Evolutionary conservation across 257 asterid species (phyloP).

Genomic region (Lantana camara): DNA sequence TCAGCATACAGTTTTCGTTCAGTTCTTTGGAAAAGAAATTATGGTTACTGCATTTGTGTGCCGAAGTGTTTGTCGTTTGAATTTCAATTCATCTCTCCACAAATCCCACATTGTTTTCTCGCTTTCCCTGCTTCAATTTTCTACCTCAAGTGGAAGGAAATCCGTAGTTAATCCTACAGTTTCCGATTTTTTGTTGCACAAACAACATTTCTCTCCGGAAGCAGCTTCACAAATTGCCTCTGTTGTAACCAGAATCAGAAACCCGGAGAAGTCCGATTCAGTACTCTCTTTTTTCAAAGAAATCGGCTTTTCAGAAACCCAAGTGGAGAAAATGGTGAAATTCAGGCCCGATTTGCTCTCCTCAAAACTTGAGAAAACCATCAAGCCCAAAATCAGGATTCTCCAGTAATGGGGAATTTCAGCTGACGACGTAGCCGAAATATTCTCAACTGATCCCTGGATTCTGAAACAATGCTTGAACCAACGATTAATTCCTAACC

Average conservation of each 20-base stretch:
- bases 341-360: constrained; percentile 21
- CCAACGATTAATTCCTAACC: constrained; percentile 12
- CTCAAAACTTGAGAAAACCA: constrained; percentile 21
- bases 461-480: constrained; percentile 14
- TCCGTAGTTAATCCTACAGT: background rate
- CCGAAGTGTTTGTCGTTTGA: background rate
- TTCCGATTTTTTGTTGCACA: constrained; percentile 1
- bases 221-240: constrained; percentile 9
- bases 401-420: constrained; percentile 17
- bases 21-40: too few relatives aligned
- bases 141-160: background rate
- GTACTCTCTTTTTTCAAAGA: constrained; percentile 4
- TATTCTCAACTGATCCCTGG: constrained; percentile 32
- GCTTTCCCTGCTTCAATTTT: background rate
- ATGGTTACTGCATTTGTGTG: constrained; percentile 6
- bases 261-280: constrained; percentile 2
- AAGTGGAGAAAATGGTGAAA: constrained; percentile 27
- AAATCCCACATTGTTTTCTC: background rate
- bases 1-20: background rate
- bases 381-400: constrained; percentile 29
- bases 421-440: constrained; percentile 3
- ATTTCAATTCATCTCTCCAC: background rate
- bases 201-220: constrained; percentile 13
- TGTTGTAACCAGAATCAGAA: background rate
- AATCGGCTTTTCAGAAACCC: constrained; percentile 32